A percentile compares a stretch with the other conserved stretches of the same genome.
Evolutionary conservation across 306 rosid genomes (phyloP).

Genomic region (Dryas alaskensis): DNA sequence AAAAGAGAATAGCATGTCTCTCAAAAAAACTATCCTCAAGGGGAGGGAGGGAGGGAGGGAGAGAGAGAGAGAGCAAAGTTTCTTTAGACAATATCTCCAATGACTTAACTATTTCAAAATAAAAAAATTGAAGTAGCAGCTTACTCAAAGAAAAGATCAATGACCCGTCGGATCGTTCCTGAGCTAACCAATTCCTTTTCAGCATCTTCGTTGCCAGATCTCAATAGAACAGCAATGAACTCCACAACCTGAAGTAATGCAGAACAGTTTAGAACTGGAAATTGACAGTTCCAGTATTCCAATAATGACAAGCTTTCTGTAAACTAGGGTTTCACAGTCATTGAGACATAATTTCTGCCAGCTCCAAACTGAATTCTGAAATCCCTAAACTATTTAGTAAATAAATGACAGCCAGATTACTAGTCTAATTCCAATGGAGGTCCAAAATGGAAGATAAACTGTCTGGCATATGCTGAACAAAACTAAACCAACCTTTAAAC

Average conservation of each 20-base stretch:
- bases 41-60: neutral
- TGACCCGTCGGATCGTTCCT: conserved; percentile 78
- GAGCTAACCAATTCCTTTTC: conserved; percentile 84
- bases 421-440: neutral
- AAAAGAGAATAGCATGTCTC: conserved; percentile 10
- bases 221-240: conserved; percentile 85
- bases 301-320: neutral
- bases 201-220: conserved; percentile 73
- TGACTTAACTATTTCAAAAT: neutral
- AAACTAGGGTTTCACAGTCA: neutral
- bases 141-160: conserved; percentile 97
- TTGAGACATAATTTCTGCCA: neutral
- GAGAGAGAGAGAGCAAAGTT: conserved; percentile 1
- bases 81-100: neutral
- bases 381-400: neutral
- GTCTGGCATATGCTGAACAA: neutral
- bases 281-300: neutral
- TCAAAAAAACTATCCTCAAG: neutral
- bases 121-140: conserved; percentile 21
- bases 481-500: conserved; percentile 69
- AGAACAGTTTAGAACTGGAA: conserved; percentile 20
- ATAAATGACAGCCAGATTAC: neutral
- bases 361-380: neutral
- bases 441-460: neutral
- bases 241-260: conserved; percentile 72